Evolutionary conservation across 345 rosid species (phyloP), one percentile per base, ranked within the genome.

Genomic region (Citrus medica): DNA sequence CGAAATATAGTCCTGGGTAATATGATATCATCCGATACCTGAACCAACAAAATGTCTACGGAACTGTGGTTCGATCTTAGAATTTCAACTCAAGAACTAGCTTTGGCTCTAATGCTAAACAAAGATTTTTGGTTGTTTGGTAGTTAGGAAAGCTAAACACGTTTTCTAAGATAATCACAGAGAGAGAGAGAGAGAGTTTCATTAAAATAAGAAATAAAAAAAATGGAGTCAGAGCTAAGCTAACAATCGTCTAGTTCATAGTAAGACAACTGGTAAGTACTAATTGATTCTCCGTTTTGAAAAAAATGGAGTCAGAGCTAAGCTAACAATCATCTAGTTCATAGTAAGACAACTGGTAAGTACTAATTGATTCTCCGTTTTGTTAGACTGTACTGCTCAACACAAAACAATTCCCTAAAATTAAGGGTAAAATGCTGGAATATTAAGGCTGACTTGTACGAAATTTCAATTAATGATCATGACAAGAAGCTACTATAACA

Each of bases 381-480:
- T n/a, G 63, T 32, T 76, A 70, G 65, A 62, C 35, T 27, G 64
- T 56, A 37, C 6, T 19, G 27, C 32, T 69, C 83, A 64, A 69
- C 61, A 7, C 63, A 76, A 76, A 60, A 74, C 81, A 53, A 64
- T 56, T 80, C 74, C 83, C 79, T 63, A 25, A 68, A 33, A 59
- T 69, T 32, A 74, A 69, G 79, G 73, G 56, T 7, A 35, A 19
- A 38, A 16, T 40, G 22, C 53, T 32, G 75, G 16, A 24, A 28
- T 21, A 6, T 65, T 16, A 42, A 8, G n/a, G 67, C 75, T 48
- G 67, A 78, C 74, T 83, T 70, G 65, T 19, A 66, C 40, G 5
- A 27, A 73, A 48, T 61, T 46, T 62, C 25, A 32, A 27, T 71
- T 67, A 61, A 28, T 66, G 33, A 70, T 71, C 79, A 42, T 65